Conservation (phyloP, 306 rosid species). For the Arachis stenosperma region DNA sequence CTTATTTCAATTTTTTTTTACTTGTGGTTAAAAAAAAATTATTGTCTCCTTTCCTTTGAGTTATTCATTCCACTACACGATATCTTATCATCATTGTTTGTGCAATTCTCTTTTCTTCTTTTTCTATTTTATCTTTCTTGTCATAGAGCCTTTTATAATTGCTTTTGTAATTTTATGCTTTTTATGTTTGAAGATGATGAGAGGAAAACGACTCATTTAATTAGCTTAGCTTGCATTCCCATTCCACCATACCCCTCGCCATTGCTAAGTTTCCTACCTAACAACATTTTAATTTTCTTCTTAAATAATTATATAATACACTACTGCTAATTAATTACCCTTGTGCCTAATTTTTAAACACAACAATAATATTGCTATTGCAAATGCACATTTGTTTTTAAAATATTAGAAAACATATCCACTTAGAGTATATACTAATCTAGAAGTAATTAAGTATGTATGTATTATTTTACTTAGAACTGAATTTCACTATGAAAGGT, state of each 20-base stretch:
- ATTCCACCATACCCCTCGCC: constrained; percentile 35
- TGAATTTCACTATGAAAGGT: too few relatives aligned
- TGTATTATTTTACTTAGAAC: too few relatives aligned
- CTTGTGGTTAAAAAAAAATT: constrained; percentile 8
- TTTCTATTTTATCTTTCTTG: background rate
- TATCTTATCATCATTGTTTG: constrained; percentile 59
- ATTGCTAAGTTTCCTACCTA: constrained; percentile 59
- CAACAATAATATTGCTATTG: too few relatives aligned
- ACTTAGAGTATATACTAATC: too few relatives aligned
- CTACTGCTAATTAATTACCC: too few relatives aligned
- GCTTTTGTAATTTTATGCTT: constrained; percentile 43
- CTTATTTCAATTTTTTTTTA: constrained; percentile 1
- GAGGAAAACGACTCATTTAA: constrained; percentile 47
- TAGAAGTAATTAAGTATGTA: too few relatives aligned
- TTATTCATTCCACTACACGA: constrained; percentile 44
- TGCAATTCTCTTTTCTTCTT: background rate
- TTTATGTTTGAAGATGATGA: constrained; percentile 32
- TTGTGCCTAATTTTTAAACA: too few relatives aligned
- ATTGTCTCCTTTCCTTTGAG: background rate
- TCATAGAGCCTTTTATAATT: constrained; percentile 12
- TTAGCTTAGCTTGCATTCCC: background rate
- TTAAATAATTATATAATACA: too few relatives aligned
- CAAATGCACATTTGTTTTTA: too few relatives aligned
- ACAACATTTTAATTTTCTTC: constrained; percentile 22
- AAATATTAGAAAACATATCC: too few relatives aligned